Conservation (phyloP, 164 flowering plant genomes). For the Stephania cephalantha region DNA sequence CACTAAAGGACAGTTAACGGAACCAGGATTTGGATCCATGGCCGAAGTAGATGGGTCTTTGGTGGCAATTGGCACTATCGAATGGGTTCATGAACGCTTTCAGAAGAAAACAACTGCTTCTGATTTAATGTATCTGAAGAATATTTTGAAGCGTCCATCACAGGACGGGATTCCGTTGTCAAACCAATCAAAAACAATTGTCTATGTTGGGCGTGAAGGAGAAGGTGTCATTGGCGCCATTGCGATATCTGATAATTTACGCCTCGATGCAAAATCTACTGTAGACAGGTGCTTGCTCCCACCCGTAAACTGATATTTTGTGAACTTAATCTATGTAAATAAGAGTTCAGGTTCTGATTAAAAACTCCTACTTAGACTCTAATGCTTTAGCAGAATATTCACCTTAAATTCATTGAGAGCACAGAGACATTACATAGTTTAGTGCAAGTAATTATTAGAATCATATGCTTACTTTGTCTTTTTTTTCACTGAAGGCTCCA, state of each 20-base stretch:
- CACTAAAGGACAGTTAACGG: conserved; percentile 76
- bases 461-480: conserved; percentile 10
- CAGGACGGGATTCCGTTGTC: conserved; percentile 30
- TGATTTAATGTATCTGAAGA: conserved; percentile 42
- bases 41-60: conserved; percentile 86
- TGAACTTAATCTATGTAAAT: not conserved
- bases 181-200: conserved; percentile 59
- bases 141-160: conserved; percentile 33
- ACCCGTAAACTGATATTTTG: not conserved
- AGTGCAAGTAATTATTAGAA: not conserved
- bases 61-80: conserved; percentile 76
- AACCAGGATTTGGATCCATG: conserved; percentile 88
- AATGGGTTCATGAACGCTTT: conserved; percentile 79
- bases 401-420: not conserved
- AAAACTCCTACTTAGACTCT: not conserved
- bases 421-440: not conserved
- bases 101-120: conserved; percentile 31
- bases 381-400: not conserved
- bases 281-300: conserved; percentile 47
- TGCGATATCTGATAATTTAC: conserved; percentile 67
- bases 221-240: conserved; percentile 93
- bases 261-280: conserved; percentile 70
- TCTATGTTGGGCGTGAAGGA: conserved; percentile 90
- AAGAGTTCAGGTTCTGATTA: not conserved
- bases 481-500: conserved; percentile 46